Evolutionary conservation across 345 rosid genomes (phyloP).

Genomic region (Corchorus olitorius): DNA sequence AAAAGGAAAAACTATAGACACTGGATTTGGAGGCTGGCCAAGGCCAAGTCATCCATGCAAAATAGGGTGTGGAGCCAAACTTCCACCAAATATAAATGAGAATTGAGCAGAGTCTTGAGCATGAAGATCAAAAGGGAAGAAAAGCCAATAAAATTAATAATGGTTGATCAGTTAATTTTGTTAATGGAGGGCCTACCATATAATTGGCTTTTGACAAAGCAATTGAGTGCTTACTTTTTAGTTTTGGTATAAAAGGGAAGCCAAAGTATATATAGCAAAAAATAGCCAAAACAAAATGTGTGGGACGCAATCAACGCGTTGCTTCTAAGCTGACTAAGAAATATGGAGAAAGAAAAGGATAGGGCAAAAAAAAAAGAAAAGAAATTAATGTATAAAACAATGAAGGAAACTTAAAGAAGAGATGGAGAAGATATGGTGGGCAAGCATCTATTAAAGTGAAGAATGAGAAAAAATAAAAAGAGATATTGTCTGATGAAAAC

Average conservation of each 20-base stretch:
- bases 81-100: conserved; percentile 28
- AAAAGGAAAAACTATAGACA: neutral
- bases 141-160: conserved; percentile 21
- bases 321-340: conserved; percentile 69
- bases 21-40: conserved; percentile 15
- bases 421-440: conserved; percentile 68
- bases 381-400: conserved; percentile 19
- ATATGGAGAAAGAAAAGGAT: conserved; percentile 31
- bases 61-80: conserved; percentile 35
- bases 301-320: conserved; percentile 70
- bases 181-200: conserved; percentile 43
- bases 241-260: conserved; percentile 26
- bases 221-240: conserved; percentile 50
- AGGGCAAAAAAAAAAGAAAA: conserved; percentile 24
- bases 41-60: conserved; percentile 31
- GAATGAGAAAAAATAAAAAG: conserved; percentile 12
- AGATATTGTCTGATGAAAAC: conserved; percentile 26
- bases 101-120: conserved; percentile 34
- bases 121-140: conserved; percentile 28
- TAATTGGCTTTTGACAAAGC: conserved; percentile 39
- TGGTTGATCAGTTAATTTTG: neutral
- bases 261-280: neutral
- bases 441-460: conserved; percentile 55
- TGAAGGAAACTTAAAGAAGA: conserved; percentile 39
- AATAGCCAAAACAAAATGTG: conserved; percentile 24